Evolutionary conservation across 176 grass and related monocot genomes (phyloP).

Genomic region (Triticum timopheevii): DNA sequence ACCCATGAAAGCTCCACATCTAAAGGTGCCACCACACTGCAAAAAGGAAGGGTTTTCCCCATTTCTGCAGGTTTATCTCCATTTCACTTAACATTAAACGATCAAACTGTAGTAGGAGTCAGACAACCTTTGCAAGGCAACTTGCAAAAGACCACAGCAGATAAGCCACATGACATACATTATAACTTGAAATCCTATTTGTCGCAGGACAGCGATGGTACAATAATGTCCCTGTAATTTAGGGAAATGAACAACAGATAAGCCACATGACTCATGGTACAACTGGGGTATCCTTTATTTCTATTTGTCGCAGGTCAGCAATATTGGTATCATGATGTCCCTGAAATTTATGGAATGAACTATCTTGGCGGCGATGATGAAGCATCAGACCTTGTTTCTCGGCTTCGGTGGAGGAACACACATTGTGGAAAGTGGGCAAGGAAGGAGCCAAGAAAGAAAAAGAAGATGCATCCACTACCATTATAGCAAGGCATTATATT

Average conservation of each 20-base stretch:
- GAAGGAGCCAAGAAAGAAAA: slow-evolving; percentile 7
- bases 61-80: neutral
- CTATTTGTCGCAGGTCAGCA: neutral
- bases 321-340: neutral
- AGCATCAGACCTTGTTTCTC: neutral
- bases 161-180: neutral
- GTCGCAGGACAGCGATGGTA: neutral
- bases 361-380: neutral
- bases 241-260: neutral
- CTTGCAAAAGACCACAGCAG: slow-evolving; percentile 1
- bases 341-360: neutral
- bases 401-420: slow-evolving; percentile 29
- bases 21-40: neutral
- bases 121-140: slow-evolving; percentile 11
- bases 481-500: neutral
- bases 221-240: neutral
- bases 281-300: neutral
- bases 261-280: neutral
- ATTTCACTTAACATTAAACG: neutral
- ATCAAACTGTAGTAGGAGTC: neutral
- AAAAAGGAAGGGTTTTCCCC: neutral
- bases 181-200: slow-evolving; percentile 13
- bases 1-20: slow-evolving; percentile 12
- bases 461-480: neutral
- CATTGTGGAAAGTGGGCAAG: slow-evolving; percentile 5